Conservation (phyloP, 2,329 filamentous ascomycete species). For the Trichoderma koningii region DNA sequence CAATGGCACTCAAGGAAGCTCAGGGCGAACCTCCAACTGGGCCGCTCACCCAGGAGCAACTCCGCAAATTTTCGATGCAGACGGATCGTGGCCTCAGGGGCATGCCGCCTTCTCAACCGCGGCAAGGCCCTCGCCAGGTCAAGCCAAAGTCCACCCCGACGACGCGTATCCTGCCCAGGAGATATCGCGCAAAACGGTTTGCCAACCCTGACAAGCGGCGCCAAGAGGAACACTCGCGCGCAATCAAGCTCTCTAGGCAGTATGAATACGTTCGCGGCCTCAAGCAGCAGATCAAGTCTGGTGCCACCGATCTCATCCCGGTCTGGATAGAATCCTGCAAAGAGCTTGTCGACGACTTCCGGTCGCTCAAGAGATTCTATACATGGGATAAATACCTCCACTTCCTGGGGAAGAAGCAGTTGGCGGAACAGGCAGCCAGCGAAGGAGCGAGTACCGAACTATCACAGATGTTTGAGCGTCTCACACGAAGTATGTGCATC, state of each 20-base stretch:
- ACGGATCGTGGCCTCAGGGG: constrained; percentile 10
- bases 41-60: constrained; percentile 15
- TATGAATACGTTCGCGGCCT: constrained; percentile 50
- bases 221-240: constrained; percentile 49
- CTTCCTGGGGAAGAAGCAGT: constrained; percentile 50
- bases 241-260: constrained; percentile 44
- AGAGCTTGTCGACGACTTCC: constrained; percentile 64
- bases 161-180: constrained; percentile 38
- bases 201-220: constrained; percentile 48
- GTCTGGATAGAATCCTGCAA: constrained; percentile 62
- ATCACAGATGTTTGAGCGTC: constrained; percentile 57
- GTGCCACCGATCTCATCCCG: constrained; percentile 47
- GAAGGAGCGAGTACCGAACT: constrained; percentile 48
- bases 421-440: constrained; percentile 30
- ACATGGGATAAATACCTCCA: constrained; percentile 66
- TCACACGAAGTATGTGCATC: constrained; percentile 53
- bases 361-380: constrained; percentile 64
- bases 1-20: constrained; percentile 63
- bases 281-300: constrained; percentile 46
- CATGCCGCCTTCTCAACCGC: constrained; percentile 3
- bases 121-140: constrained; percentile 12
- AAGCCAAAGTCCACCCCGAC: constrained; percentile 12
- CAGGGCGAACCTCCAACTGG: constrained; percentile 39
- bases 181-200: constrained; percentile 51
- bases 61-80: neutral